phyloP scores from a whole-genome alignment of 1,284 basidiomycete species.

The Phylloboletellus chloephorus region DNA sequence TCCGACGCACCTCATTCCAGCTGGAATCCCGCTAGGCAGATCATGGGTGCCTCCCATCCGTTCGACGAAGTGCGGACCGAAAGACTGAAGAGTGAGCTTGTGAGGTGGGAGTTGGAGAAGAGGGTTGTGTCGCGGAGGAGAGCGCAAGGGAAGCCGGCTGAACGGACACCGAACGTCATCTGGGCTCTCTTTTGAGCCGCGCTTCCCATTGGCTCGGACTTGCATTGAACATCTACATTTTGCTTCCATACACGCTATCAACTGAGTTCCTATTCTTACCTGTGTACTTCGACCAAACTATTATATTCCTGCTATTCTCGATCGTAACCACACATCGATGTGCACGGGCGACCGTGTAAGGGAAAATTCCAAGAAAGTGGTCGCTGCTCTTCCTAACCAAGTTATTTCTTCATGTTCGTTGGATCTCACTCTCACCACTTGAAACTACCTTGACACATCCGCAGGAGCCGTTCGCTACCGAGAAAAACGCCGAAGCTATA shows the following conservation, averaged over 20 bases:
- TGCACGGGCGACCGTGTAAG: too few species aligned
- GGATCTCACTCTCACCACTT: too few species aligned
- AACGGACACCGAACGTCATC: conserved; percentile 12
- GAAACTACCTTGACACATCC: too few species aligned
- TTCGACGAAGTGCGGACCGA: conserved; percentile 45
- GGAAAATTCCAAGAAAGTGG: too few species aligned
- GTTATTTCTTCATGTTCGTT: too few species aligned
- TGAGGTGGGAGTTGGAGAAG: conserved; percentile 47
- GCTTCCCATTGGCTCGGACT: conserved; percentile 1
- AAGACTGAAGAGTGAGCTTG: conserved; percentile 48
- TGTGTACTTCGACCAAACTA: conserved; percentile 3
- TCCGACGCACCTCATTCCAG: conserved; percentile 6
- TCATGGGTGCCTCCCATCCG: conserved; percentile 47
- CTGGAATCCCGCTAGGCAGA: conserved; percentile 20
- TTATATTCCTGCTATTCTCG: background rate
- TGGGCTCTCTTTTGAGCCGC: conserved; percentile 17
- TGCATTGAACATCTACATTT: conserved; percentile 2
- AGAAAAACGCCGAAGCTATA: too few species aligned
- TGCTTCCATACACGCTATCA: background rate
- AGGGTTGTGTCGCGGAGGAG: conserved; percentile 24
- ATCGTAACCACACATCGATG: too few species aligned
- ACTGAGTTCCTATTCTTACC: background rate
- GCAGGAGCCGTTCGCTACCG: too few species aligned
- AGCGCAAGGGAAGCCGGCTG: conserved; percentile 16
- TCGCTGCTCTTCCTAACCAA: background rate